Evolutionary conservation across 2,329 filamentous ascomycete genomes (phyloP), one percentile per base, ranked within the genome.

Genomic region (Amesomyces nigricolor): DNA sequence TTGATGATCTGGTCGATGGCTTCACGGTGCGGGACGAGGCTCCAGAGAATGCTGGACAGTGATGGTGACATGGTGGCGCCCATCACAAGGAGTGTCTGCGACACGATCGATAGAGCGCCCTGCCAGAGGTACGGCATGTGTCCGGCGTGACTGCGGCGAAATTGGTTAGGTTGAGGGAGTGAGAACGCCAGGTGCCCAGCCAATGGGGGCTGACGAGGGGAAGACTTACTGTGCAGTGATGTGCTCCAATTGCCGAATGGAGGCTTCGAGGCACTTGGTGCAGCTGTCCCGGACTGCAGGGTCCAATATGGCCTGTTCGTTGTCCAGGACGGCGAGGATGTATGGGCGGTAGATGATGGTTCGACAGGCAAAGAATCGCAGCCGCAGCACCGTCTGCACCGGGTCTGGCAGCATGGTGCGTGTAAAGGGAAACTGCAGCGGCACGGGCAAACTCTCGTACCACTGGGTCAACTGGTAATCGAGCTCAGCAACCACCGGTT

Each of bases 71-170:
- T 88, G 14, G 86, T 90, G 14, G 88, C 87, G 6, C 88, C 89
- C 88, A 94, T 92, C 35, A 94, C 82, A 43, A 94, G 76, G 14
- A 94, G 75, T 2, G 87, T 87, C 70, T 94, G 89, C 5, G 87
- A 90, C 19, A 91, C 87, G 66, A 94, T 89, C 19, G 87, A 91
- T 38, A 94, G 77, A 8, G 88, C 87, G 16, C 88, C 88, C 73
- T 92, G 89, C 85, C 88, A 94, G 17, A 92, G 79, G 70, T 92
- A 94, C 11, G 88, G 88, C 74, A 94, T 85, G 67, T 92, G 88
- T 49, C 89, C 88, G 58, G 86, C 87, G 66, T 91, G 88, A 71
- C 83, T 87, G 66, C 63, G 65, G 66, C 54, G 58, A 6, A 68
- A 67, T 67, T 70, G 48, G 66, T 73, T 71, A 73, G 71, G 70